Evolutionary conservation across 805 yeast species (phyloP).

Genomic region (Priceomyces castillae): DNA sequence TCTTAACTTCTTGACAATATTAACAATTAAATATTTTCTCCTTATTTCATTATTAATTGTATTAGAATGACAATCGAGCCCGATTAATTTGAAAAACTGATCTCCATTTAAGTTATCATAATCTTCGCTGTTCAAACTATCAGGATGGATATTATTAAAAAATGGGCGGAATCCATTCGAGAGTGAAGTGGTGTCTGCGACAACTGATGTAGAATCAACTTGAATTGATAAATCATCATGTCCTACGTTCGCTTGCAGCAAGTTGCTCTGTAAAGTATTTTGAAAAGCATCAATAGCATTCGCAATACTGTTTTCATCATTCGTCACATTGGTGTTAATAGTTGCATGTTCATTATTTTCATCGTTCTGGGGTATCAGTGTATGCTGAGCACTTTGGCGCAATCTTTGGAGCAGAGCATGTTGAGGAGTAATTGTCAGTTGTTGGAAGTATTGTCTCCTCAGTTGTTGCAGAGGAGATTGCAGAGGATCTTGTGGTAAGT

Average conservation of each 20-base stretch:
- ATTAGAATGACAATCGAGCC: slow-evolving; percentile 17
- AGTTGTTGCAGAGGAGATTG: neutral
- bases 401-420: slow-evolving; percentile 2
- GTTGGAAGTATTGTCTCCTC: slow-evolving; percentile 1
- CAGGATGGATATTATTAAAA: slow-evolving; percentile 20
- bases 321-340: neutral
- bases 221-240: slow-evolving; percentile 3
- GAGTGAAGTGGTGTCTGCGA: slow-evolving; percentile 9
- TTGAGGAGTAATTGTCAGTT: neutral
- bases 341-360: neutral
- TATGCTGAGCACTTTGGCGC: neutral
- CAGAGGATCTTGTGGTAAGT: neutral
- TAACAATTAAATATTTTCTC: slow-evolving; percentile 33
- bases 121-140: slow-evolving; percentile 36
- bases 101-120: slow-evolving; percentile 36
- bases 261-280: neutral
- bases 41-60: slow-evolving; percentile 30
- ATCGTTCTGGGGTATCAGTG: neutral
- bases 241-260: neutral
- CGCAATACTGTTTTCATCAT: neutral
- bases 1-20: slow-evolving; percentile 35
- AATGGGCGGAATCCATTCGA: slow-evolving; percentile 14
- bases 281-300: neutral
- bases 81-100: slow-evolving; percentile 37
- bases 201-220: slow-evolving; percentile 10